Base-by-base conservation (phyloP, 257 asterid genomes). In the Mentha longifolia region DNA sequence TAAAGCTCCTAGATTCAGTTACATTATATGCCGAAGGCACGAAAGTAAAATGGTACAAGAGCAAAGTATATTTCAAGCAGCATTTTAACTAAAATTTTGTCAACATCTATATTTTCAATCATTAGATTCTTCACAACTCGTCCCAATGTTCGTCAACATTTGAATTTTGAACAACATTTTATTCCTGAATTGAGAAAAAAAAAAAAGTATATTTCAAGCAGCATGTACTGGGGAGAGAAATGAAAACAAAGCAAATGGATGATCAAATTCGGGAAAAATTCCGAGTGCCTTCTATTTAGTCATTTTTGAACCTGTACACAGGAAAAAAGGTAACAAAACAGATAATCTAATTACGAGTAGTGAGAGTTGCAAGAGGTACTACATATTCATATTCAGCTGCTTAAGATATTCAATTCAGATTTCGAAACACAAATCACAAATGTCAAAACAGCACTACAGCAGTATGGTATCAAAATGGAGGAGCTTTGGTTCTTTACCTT, bases 401-500 rank as follows among this genome's bases (percentile, higher is more conserved):
- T 71, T n/a, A 43, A 66, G 50, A 22, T 67, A 58, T 41, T 65
- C 13, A 14, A 66, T n/a, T 67, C 31, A 61, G 45, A 12, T 30
- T 9, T 39, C 50, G 37, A 14, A 43, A 70, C 37, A 46, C 6
- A 70, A 62, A 46, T 9, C 37, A 46, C 14, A 70, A 62, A 46
- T 9, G 41, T 30, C 35, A 17, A 67, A 59, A 67, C 19, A 68
- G 59, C 70, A 51, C 50, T 55, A 67, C 19, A 68, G 59, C 70
- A 51, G 58, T 55, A 68, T 12, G 12, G 31, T 22, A 58, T 60
- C 59, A 25, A 30, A 39, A 51, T 9, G 12, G 49, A 65, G 55
- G 30, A 50, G 75, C 49, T 51, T 61, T 33, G 31, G 5, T 68
- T 75, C 61, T 55, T 75, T 70, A 55, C 70, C 72, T 69, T 65